Base-by-base conservation (phyloP, 2,329 filamentous ascomycete genomes). In the Pseudocercospora fuligena region DNA sequence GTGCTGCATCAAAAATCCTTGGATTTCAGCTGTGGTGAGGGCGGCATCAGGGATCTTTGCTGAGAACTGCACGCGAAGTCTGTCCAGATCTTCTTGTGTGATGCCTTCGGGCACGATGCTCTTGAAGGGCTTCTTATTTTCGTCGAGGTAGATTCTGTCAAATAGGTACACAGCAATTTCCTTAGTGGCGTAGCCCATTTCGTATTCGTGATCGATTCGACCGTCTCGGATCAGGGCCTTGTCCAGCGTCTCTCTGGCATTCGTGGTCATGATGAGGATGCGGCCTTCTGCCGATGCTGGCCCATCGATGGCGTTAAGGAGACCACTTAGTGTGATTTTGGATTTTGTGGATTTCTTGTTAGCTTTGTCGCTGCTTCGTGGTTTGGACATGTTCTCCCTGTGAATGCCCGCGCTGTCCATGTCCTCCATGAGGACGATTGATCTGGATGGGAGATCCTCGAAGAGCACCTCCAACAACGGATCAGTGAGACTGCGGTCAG, bases 371-470 rank as follows among this genome's bases (percentile, higher is more conserved):
- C 29, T 8, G 14, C 1, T 12, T 6, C 4, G 1, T 2, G 47
- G 23, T 25, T 57, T 36, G 9, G 47, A 51, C 7, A 47, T 58
- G 93, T 97, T 93, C 77, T 97, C 97, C 80, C 94, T 92, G 40
- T 93, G 93, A 73, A 94, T 94, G 77, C 94, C 94, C 64, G 97
- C 92, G 60, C 93, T 93, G 80, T 97, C 94, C 68, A 97, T 94
- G 83, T 98, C 94, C 78, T 98, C 94, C 75, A 97, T 94, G 88
- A 98, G 97, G 82, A 98, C 97, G 77, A 98, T 97, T 81, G 94
- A 98, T 87, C 97, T 97, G 61, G 93, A 97, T 74, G 94, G 89
- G 11, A 95, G 94, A 93, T 97, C 97, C 82, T 97, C 94, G 79
- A 99, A 98, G 3, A 98, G 87, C 82, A 97, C 93, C 75, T 94